These are phyloP conservation scores for Globisporangium megalacanthum DNA, from an alignment of 352 stramenopile genomes.

Conservation along the genomic window DNA sequence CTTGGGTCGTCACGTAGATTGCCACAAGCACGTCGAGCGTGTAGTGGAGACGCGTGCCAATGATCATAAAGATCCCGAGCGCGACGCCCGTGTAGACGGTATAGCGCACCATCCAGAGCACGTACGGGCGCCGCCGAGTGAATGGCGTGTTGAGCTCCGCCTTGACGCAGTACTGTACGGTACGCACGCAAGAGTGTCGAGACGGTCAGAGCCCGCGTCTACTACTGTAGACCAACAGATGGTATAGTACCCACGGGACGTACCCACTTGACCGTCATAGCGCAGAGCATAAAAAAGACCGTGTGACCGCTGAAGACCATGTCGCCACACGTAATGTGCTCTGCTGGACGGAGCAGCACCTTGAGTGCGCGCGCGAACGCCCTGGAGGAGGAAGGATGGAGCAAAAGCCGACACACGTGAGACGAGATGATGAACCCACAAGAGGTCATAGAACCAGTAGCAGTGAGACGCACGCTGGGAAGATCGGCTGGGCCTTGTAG, in stretches of 20 bases:
- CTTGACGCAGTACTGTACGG: slow-evolving; percentile 36
- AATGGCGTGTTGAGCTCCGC: slow-evolving; percentile 85
- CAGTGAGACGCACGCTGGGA: slow-evolving; percentile 56
- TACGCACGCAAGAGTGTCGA: neutral
- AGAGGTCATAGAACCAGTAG: neutral
- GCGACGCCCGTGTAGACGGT: slow-evolving; percentile 60
- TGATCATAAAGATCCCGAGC: slow-evolving; percentile 75
- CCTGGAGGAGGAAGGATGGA: slow-evolving; percentile 22
- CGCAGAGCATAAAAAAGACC: slow-evolving; percentile 81
- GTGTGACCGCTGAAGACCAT: slow-evolving; percentile 88
- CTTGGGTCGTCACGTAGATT: slow-evolving; percentile 81
- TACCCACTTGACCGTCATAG: slow-evolving; percentile 77
- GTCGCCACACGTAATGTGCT: slow-evolving; percentile 86
- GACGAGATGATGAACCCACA: neutral
- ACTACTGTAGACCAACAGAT: neutral
- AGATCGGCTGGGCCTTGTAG: slow-evolving; percentile 86
- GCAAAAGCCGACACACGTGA: neutral
- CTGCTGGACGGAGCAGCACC: slow-evolving; percentile 72
- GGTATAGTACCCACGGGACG: neutral
- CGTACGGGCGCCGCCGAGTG: slow-evolving; percentile 61
- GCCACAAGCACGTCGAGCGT: slow-evolving; percentile 85
- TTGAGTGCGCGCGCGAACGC: slow-evolving; percentile 78
- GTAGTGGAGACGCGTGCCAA: slow-evolving; percentile 84
- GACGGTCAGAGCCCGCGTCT: neutral
- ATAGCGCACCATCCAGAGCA: slow-evolving; percentile 81